phyloP scores from a whole-genome alignment of 148 eudicot species.

The Rhododendron henanense region DNA sequence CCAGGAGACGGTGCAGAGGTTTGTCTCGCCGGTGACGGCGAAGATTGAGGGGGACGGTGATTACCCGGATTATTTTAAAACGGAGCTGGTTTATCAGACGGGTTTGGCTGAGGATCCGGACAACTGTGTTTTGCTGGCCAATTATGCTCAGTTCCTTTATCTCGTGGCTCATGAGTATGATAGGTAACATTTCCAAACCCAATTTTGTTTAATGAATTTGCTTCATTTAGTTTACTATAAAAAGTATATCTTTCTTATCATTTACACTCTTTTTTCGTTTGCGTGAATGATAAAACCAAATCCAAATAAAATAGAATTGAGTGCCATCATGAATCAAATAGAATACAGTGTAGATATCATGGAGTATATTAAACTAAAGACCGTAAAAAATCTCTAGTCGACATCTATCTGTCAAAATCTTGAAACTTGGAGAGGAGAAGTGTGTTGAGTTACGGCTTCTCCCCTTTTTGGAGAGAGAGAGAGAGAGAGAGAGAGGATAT shows the following conservation, averaged over 20 bases:
- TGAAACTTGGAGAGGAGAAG: neutral
- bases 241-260: neutral
- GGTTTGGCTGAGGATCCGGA: constrained; percentile 58
- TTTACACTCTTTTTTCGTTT: too few species aligned
- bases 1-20: constrained; percentile 42
- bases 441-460: neutral
- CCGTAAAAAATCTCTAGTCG: neutral
- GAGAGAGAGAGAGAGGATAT: neutral
- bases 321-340: too few species aligned
- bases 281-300: neutral
- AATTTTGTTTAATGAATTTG: neutral
- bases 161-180: constrained; percentile 68
- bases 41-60: constrained; percentile 40
- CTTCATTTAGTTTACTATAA: neutral
- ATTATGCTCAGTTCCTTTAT: constrained; percentile 90
- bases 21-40: constrained; percentile 78
- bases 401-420: neutral
- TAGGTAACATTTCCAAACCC: constrained; percentile 43
- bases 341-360: too few species aligned
- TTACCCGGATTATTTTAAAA: constrained; percentile 39
- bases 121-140: constrained; percentile 62
- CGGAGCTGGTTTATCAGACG: constrained; percentile 54
- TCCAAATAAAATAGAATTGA: too few species aligned
- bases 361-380: too few species aligned
- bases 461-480: neutral